Percentiles rank a stretch among this genome's conserved stretches.
Conservation (phyloP, 2,329 filamentous ascomycete species). For the Pochonia chlamydosporia region DNA sequence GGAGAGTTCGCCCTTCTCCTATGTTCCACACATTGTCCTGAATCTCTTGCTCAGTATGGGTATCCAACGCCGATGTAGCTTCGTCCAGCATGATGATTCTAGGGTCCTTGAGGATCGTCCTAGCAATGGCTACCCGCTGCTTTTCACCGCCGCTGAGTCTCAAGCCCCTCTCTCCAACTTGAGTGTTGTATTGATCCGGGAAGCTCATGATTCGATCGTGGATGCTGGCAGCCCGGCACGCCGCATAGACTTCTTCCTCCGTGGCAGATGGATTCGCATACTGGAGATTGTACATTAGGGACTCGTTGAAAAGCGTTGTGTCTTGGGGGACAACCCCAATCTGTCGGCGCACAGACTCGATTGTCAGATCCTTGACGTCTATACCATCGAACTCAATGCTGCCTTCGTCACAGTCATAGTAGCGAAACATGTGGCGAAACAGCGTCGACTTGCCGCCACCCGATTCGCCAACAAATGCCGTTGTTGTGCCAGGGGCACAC, state of each 20-base stretch:
- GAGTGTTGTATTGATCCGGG: conserved; percentile 81
- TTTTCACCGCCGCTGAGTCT: conserved; percentile 88
- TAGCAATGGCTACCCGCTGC: conserved; percentile 87
- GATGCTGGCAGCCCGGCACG: conserved; percentile 82
- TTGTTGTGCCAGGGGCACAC: conserved; percentile 85
- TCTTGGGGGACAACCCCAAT: conserved; percentile 98
- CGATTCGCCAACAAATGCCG: conserved; percentile 92
- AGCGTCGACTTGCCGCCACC: conserved; percentile 96
- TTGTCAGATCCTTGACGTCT: conserved; percentile 80
- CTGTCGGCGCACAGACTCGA: conserved; percentile 83
- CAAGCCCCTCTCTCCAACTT: conserved; percentile 84
- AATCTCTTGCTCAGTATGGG: conserved; percentile 89
- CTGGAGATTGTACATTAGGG: conserved; percentile 88
- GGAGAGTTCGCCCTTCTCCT: conserved; percentile 79
- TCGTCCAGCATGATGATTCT: conserved; percentile 91
- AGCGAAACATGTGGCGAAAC: conserved; percentile 92
- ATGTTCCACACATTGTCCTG: conserved; percentile 79
- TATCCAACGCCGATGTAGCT: conserved; percentile 85
- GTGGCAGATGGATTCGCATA: conserved; percentile 80
- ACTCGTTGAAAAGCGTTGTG: conserved; percentile 91
- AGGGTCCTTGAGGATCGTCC: conserved; percentile 87
- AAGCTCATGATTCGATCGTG: conserved; percentile 89
- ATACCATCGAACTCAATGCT: conserved; percentile 79
- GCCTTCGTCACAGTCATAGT: conserved; percentile 81
- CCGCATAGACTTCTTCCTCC: conserved; percentile 74